phyloP scores from a whole-genome alignment of 1,284 basidiomycete genomes.

The Tilletia indica region DNA sequence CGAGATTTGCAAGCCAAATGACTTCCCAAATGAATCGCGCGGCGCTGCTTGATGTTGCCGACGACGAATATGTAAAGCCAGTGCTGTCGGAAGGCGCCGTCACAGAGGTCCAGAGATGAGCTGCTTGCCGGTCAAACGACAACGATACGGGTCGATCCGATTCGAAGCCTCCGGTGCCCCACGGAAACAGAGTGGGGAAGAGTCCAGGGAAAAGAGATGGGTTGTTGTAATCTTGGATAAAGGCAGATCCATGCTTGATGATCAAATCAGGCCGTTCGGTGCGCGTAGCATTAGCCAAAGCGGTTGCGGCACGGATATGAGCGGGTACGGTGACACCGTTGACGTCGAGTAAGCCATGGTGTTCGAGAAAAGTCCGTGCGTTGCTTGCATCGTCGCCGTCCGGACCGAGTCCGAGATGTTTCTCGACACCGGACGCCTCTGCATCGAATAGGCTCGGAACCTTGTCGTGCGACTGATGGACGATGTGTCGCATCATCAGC shows the following conservation, averaged over 20 bases:
- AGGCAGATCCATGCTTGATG: background rate
- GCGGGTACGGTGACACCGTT: background rate
- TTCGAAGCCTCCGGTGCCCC: background rate
- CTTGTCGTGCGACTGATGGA: background rate
- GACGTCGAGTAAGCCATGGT: background rate
- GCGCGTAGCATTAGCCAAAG: background rate
- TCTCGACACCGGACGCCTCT: background rate
- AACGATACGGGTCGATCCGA: background rate
- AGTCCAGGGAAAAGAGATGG: background rate
- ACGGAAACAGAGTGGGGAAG: background rate
- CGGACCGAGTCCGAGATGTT: background rate
- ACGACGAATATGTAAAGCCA: background rate
- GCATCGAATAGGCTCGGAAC: background rate
- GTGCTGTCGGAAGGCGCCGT: background rate
- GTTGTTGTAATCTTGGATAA: background rate
- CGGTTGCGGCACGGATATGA: no score
- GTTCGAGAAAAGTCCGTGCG: background rate
- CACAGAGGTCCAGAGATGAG: background rate
- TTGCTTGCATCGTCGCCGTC: background rate
- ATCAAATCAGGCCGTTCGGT: background rate
- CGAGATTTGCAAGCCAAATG: background rate
- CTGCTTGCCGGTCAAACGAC: background rate
- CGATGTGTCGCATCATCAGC: background rate
- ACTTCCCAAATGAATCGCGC: no score
- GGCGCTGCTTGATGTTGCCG: background rate